phyloP scores from a whole-genome alignment of 139 green algal genomes.

The Cymbomonas tetramitiformis region DNA sequence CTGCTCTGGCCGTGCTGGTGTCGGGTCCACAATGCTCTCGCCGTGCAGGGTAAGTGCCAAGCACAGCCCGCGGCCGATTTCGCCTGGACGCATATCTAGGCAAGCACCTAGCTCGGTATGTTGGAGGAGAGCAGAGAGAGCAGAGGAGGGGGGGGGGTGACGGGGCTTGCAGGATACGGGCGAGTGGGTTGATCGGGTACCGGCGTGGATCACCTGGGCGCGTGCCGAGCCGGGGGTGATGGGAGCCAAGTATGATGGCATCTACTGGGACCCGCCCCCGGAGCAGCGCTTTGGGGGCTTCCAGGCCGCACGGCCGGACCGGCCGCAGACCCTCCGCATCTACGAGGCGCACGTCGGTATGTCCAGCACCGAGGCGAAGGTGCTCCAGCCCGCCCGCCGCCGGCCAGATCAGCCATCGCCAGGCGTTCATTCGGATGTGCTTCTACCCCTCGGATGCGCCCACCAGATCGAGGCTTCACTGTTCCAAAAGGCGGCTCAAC shows the following conservation, averaged over 20 bases:
- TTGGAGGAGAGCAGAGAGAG: background rate
- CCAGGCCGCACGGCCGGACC: constrained; percentile 38
- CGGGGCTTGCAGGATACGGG: constrained; percentile 27
- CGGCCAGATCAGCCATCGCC: too few species aligned
- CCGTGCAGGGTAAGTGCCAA: too few species aligned
- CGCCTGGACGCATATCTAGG: too few species aligned
- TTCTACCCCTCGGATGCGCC: too few species aligned
- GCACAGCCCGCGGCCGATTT: too few species aligned
- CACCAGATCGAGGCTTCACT: too few species aligned
- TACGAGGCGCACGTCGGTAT: constrained; percentile 97
- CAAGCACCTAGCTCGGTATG: background rate
- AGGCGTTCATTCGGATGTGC: too few species aligned
- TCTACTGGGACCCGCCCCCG: constrained; percentile 75
- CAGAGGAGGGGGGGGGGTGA: background rate
- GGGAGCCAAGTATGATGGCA: constrained; percentile 75
- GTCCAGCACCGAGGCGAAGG: constrained; percentile 41
- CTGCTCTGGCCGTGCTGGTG: too few species aligned
- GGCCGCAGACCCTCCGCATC: constrained; percentile 50
- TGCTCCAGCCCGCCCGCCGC: too few species aligned
- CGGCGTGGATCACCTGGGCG: constrained; percentile 71
- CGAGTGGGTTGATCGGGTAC: constrained; percentile 65
- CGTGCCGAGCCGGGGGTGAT: constrained; percentile 48
- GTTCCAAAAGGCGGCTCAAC: too few species aligned
- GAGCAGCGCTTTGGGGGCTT: constrained; percentile 36
- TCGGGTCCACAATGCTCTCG: too few species aligned